These are phyloP conservation scores for Metschnikowia koreensis DNA, from an alignment of 805 yeast species.

Conservation along the genomic window DNA sequence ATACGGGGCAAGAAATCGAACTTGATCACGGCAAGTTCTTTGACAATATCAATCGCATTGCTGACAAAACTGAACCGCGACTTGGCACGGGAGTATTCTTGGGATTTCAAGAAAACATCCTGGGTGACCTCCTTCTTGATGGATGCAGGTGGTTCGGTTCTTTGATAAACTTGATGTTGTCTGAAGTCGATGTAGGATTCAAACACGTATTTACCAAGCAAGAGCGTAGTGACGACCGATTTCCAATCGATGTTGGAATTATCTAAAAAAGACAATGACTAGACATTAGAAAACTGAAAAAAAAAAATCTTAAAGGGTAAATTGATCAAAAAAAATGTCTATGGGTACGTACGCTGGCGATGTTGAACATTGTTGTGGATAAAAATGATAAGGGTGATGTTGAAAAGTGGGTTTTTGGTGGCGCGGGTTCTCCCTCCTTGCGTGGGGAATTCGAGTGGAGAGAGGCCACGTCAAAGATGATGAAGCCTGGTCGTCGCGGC, in stretches of 20 bases:
- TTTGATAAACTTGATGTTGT: constrained; percentile 66
- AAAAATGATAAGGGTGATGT: not conserved
- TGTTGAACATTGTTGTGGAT: constrained; percentile 12
- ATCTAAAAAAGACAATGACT: constrained; percentile 57
- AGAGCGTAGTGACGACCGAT: constrained; percentile 64
- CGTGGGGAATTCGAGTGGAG: not conserved
- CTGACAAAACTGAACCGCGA: constrained; percentile 62
- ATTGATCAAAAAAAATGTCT: not conserved
- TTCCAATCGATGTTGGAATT: constrained; percentile 79
- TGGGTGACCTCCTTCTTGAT: constrained; percentile 65
- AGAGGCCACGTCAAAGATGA: constrained; percentile 4
- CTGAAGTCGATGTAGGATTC: constrained; percentile 73
- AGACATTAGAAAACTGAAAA: constrained; percentile 21
- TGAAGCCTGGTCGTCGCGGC: not conserved
- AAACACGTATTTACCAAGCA: constrained; percentile 71
- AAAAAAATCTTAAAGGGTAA: not conserved
- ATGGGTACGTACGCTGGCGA: constrained; percentile 18
- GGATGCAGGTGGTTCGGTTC: constrained; percentile 61
- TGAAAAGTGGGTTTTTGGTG: not conserved
- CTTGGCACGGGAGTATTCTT: constrained; percentile 77
- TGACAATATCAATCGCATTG: constrained; percentile 48
- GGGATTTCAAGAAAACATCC: constrained; percentile 74
- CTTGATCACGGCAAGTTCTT: constrained; percentile 57
- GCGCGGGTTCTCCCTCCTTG: not conserved
- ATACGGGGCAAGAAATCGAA: constrained; percentile 48